phyloP scores from a whole-genome alignment of 2,329 filamentous ascomycete genomes.

The Sclerotinia trifoliorum region DNA sequence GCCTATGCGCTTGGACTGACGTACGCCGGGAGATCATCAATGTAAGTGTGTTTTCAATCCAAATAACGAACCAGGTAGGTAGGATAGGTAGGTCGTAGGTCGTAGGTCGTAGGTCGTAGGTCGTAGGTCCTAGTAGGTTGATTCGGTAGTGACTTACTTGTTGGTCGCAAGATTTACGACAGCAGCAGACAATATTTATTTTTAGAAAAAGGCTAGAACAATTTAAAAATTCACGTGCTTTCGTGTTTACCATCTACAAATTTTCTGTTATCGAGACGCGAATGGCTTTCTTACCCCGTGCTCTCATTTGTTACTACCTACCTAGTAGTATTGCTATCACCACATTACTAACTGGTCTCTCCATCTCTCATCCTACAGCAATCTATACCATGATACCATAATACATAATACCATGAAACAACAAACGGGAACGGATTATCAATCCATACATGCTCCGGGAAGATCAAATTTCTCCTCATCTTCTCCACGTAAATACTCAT shows the following conservation, averaged over 20 bases:
- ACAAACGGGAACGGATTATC: conserved; percentile 53
- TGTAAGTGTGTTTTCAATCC: too few relatives aligned
- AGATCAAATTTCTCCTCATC: conserved; percentile 54
- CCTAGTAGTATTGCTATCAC: too few relatives aligned
- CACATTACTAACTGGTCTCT: not conserved
- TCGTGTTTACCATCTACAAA: not conserved
- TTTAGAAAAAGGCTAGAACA: not conserved
- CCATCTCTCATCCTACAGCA: conserved; percentile 7
- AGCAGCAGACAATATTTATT: not conserved
- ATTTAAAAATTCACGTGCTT: not conserved
- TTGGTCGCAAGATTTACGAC: too few relatives aligned
- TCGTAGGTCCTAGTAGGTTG: too few relatives aligned
- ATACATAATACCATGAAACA: not conserved
- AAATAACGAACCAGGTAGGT: too few relatives aligned
- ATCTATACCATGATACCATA: not conserved
- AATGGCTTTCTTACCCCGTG: not conserved
- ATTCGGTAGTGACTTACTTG: too few relatives aligned
- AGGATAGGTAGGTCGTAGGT: too few relatives aligned
- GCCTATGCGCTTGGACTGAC: too few relatives aligned
- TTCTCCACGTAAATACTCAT: conserved; percentile 32
- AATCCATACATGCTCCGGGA: conserved; percentile 59
- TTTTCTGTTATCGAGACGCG: not conserved
- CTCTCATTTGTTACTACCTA: too few relatives aligned
- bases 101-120: too few relatives aligned
- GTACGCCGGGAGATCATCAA: not conserved